Evolutionary conservation across 352 stramenopile species (phyloP).

Genomic region (Phytophthora palmivora): DNA sequence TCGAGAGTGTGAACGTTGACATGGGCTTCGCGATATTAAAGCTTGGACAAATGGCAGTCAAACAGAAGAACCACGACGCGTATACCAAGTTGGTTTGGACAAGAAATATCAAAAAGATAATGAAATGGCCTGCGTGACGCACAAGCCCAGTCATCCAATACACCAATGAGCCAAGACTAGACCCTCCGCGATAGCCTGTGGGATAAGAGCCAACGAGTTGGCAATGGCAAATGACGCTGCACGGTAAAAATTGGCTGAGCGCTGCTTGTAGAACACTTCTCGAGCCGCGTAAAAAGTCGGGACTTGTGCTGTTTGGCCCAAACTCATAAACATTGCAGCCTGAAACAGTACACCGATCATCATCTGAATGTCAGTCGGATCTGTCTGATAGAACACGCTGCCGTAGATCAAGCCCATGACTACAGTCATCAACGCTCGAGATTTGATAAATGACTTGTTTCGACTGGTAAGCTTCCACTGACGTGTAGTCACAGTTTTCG

Average conservation of each 20-base stretch:
- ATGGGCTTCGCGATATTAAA: constrained; percentile 50
- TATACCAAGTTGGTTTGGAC: constrained; percentile 45
- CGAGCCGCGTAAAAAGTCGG: constrained; percentile 74
- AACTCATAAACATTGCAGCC: constrained; percentile 76
- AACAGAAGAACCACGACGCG: constrained; percentile 42
- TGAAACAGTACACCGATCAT: constrained; percentile 84
- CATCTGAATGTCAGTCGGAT: constrained; percentile 44
- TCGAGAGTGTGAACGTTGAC: constrained; percentile 40
- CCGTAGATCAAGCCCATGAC: constrained; percentile 60
- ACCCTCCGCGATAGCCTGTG: constrained; percentile 54
- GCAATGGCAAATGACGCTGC: constrained; percentile 73
- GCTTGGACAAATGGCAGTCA: constrained; percentile 41
- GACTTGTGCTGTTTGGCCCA: constrained; percentile 78
- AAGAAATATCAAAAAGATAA: constrained; percentile 44
- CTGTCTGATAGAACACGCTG: constrained; percentile 56
- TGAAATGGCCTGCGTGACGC: constrained; percentile 25
- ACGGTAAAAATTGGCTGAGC: constrained; percentile 78
- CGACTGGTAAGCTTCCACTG: constrained; percentile 57
- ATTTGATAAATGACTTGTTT: constrained; percentile 45
- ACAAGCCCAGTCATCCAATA: constrained; percentile 82
- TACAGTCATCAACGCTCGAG: constrained; percentile 44
- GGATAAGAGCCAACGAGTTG: constrained; percentile 34
- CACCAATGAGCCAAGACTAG: constrained; percentile 71
- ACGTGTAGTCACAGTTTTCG: constrained; percentile 33
- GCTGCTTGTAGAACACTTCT: constrained; percentile 86